Percentiles rank a stretch among this genome's conserved stretches.
Evolutionary conservation across 352 stramenopile species (phyloP).

Genomic region (Blastocystis sp.): DNA sequence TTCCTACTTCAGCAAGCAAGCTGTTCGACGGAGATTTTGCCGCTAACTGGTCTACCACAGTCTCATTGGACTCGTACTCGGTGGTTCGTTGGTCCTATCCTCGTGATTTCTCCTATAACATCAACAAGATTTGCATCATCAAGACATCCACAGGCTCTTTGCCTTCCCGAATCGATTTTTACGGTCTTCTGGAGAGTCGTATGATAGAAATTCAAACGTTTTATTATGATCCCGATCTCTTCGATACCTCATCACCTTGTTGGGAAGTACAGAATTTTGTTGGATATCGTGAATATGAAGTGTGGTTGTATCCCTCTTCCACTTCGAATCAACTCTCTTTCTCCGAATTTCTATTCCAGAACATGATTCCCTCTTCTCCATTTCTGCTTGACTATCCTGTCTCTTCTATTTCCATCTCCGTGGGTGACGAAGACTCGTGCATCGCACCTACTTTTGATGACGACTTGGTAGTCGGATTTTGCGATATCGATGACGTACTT

Average conservation of each 20-base stretch:
- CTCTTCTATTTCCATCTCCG: not conserved
- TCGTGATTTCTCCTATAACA: not conserved
- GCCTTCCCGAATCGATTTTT: not conserved
- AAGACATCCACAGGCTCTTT: not conserved
- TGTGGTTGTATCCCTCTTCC: not conserved
- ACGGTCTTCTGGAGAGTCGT: not conserved
- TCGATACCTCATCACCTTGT: not conserved
- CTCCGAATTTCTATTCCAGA: not conserved
- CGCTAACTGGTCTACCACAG: not conserved
- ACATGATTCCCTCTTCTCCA: not conserved
- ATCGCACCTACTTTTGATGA: not conserved
- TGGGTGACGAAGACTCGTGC: not conserved
- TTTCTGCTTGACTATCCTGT: not conserved
- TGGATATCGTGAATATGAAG: not conserved
- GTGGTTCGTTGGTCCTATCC: not conserved
- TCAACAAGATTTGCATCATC: not conserved
- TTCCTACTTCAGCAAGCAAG: not conserved
- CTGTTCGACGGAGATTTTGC: not conserved
- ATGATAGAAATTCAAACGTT: not conserved
- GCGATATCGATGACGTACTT: not conserved
- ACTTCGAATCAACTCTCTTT: not conserved
- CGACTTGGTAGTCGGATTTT: not conserved
- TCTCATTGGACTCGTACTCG: not conserved
- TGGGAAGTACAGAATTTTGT: not conserved
- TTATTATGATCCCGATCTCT: not conserved